These are phyloP conservation scores for Raffaelea deltoideospora DNA, from an alignment of 2,329 filamentous ascomycete species.

Conservation along the genomic window DNA sequence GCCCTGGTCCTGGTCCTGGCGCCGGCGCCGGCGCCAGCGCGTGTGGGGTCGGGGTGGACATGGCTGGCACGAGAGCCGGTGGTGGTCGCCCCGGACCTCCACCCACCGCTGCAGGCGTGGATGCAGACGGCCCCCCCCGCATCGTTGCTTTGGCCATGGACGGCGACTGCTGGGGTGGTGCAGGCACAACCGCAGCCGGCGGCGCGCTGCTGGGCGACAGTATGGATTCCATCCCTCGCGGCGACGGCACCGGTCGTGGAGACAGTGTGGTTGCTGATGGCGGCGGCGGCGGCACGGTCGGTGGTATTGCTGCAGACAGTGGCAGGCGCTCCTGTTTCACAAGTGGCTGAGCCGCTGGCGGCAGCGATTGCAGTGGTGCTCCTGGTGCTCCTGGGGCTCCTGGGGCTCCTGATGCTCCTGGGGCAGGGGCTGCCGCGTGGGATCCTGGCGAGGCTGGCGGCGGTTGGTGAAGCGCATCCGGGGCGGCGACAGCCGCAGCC, in stretches of 20 bases:
- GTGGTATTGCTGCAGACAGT: neutral
- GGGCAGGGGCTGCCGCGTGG: neutral
- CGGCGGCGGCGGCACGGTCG: neutral
- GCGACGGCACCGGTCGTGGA: constrained; percentile 11
- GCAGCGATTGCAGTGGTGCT: neutral
- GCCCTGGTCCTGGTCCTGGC: no score
- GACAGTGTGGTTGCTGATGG: neutral
- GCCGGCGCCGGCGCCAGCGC: no score
- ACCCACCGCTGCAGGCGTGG: no score
- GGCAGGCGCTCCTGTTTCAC: neutral
- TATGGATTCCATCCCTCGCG: constrained; percentile 16
- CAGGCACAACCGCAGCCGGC: neutral
- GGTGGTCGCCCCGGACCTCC: no score
- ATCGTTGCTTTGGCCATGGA: no score
- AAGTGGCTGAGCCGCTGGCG: neutral
- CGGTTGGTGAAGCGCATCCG: no score
- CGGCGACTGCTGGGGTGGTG: neutral
- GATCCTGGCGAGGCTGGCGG: neutral
- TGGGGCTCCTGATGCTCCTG: neutral
- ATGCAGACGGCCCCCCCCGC: no score
- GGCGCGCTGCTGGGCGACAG: neutral
- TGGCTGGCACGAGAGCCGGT: no score
- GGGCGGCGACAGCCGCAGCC: no score
- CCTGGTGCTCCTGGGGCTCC: neutral
- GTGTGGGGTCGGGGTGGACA: no score